These are phyloP conservation scores for Lineolata rhizophorae DNA, from an alignment of 495 filamentous ascomycete species.

Conservation along the genomic window DNA sequence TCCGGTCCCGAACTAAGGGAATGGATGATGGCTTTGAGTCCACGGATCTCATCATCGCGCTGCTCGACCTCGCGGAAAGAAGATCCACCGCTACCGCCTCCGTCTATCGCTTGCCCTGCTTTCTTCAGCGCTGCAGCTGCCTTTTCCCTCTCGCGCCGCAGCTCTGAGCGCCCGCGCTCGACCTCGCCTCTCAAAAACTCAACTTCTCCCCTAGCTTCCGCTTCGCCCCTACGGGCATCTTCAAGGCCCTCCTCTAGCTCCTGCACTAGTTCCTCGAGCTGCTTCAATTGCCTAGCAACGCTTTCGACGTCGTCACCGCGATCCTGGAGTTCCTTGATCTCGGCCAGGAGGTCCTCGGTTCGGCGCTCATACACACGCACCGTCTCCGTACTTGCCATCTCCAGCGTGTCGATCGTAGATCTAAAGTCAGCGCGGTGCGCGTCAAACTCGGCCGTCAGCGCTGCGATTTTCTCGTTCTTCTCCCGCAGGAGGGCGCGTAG, in stretches of 20 bases:
- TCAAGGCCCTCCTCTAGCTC: slow-evolving; percentile 94
- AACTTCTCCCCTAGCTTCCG: slow-evolving; percentile 86
- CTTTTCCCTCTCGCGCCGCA: slow-evolving; percentile 77
- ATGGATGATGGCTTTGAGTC: slow-evolving; percentile 93
- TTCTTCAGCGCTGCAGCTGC: slow-evolving; percentile 37
- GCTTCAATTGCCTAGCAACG: slow-evolving; percentile 76
- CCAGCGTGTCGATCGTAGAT: slow-evolving; percentile 87
- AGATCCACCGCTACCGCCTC: slow-evolving; percentile 24
- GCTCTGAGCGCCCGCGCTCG: slow-evolving; percentile 74
- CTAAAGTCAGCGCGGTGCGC: slow-evolving; percentile 87
- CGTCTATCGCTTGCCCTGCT: background rate
- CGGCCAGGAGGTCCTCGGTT: slow-evolving; percentile 71
- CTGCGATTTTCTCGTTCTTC: slow-evolving; percentile 87
- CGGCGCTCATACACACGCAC: slow-evolving; percentile 92
- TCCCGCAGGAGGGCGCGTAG: slow-evolving; percentile 68
- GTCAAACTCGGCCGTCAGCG: slow-evolving; percentile 88
- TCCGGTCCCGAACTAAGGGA: slow-evolving; percentile 51
- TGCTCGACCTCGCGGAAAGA: slow-evolving; percentile 62
- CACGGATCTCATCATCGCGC: slow-evolving; percentile 90
- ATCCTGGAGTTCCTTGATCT: slow-evolving; percentile 62
- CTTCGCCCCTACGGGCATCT: slow-evolving; percentile 88
- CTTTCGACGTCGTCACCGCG: slow-evolving; percentile 74
- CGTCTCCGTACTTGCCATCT: slow-evolving; percentile 90
- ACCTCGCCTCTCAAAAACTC: slow-evolving; percentile 94
- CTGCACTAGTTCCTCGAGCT: slow-evolving; percentile 85